phyloP scores from a whole-genome alignment of 306 rosid genomes.

The Citrullus colocynthis region DNA sequence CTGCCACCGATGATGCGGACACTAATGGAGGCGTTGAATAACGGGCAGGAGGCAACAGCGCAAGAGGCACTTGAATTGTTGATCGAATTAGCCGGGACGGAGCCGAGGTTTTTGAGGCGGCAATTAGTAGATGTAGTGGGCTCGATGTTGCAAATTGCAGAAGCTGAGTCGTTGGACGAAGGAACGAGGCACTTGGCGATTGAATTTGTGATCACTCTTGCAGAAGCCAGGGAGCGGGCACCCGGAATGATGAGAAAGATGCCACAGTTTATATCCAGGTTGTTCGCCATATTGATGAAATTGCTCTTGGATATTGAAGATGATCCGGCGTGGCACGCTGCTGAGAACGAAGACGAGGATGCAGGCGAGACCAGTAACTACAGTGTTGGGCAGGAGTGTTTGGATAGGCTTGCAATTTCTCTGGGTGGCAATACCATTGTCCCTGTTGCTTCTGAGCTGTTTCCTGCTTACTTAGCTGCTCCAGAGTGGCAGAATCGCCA shows the following conservation, averaged over 20 bases:
- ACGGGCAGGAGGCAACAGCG: constrained; percentile 80
- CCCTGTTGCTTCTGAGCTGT: constrained; percentile 88
- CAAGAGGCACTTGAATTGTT: constrained; percentile 87
- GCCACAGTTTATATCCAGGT: constrained; percentile 81
- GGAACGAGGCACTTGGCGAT: constrained; percentile 89
- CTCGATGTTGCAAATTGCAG: constrained; percentile 83
- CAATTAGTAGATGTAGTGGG: constrained; percentile 85
- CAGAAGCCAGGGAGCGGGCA: constrained; percentile 91
- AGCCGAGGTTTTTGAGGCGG: constrained; percentile 76
- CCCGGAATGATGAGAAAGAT: constrained; percentile 97
- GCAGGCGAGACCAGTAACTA: constrained; percentile 82
- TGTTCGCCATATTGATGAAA: constrained; percentile 78
- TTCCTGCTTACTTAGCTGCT: constrained; percentile 74
- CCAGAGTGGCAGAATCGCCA: constrained; percentile 93
- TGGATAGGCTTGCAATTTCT: constrained; percentile 82
- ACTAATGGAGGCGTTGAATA: constrained; percentile 66
- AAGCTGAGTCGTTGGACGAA: constrained; percentile 76
- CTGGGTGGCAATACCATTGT: constrained; percentile 95
- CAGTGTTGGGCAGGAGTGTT: constrained; percentile 91
- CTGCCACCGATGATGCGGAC: constrained; percentile 90
- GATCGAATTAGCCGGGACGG: constrained; percentile 84
- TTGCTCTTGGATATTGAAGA: constrained; percentile 82
- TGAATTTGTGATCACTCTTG: constrained; percentile 85
- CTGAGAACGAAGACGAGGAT: constrained; percentile 81
- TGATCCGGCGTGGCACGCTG: constrained; percentile 74